Base-by-base conservation (phyloP, 257 asterid genomes). In the Capsicum pubescens region DNA sequence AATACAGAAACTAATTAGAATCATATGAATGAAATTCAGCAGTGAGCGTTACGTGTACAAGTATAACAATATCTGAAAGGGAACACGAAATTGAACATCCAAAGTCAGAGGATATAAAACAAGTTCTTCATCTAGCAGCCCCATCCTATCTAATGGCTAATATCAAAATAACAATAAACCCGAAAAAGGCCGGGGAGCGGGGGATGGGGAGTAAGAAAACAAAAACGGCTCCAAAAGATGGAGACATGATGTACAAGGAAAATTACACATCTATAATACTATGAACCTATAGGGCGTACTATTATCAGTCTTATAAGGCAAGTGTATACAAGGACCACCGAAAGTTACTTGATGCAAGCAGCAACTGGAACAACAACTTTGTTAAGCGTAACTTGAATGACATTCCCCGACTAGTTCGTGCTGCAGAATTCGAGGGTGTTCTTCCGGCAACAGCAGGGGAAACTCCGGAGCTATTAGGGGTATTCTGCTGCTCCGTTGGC, bases 381-480 rank as follows among this genome's bases (percentile, higher is more conserved):
- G 84, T 72, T 78, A 89, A 48, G 68, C 76, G 83, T 7, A 90
- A 87, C 39, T 39, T 78, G 87, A 88, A 48, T 21, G 67, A 15
- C 36, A 78, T 10, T 54, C 35, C 35, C 21, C 35, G 16, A 79
- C 15, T n/a, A 14, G 89, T 70, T 44, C 84, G 83, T 39, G 88
- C 72, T 55, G 95, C 88, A 79, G 98, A 91, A 83, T 86, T 89
- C 56, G 90, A 90, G 48, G 92, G 92, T 3, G 93, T 91, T 82
- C 89, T 91, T 83, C 93, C 93, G 7, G 95, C 93, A 83, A 91
- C 79, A 74, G 97, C 97, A 61, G 98, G 97, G 60, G 95, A 81
- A 83, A 91, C 90, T 83, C 92, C 96, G 63, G 83, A 93, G 71
- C 89, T 84, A 44, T 88, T 91, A 10, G 97, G 91, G 8, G 89